phyloP scores from a whole-genome alignment of 495 filamentous ascomycete species.

The Aspergillus leporis region DNA sequence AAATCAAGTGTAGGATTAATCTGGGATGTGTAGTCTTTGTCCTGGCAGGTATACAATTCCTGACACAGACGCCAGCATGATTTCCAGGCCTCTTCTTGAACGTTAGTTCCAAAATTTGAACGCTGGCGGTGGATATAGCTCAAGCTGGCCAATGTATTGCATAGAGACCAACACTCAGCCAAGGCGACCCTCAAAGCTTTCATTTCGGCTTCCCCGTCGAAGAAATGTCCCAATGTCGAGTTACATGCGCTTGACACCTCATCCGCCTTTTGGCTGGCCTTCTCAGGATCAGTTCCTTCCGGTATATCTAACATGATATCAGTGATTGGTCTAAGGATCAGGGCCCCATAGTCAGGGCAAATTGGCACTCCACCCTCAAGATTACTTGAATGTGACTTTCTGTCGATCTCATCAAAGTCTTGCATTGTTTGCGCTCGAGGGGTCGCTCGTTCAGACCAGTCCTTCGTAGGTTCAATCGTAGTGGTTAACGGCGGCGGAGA shows the following conservation, averaged over 20 bases:
- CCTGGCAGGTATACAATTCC: slow-evolving; percentile 76
- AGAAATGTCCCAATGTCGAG: slow-evolving; percentile 27
- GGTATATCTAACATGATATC: slow-evolving; percentile 43
- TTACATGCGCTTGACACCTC: slow-evolving; percentile 35
- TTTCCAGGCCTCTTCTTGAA: slow-evolving; percentile 88
- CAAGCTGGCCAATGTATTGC: slow-evolving; percentile 83
- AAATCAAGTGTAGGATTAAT: slow-evolving; percentile 78
- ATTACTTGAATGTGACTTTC: slow-evolving; percentile 54
- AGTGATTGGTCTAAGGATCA: slow-evolving; percentile 8
- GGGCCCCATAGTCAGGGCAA: background rate
- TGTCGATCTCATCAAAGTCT: slow-evolving; percentile 62
- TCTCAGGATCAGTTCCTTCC: slow-evolving; percentile 38
- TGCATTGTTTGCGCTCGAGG: slow-evolving; percentile 79
- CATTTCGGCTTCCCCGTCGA: slow-evolving; percentile 63
- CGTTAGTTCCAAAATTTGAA: slow-evolving; percentile 63
- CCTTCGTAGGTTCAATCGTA: slow-evolving; percentile 61
- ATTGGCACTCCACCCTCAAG: slow-evolving; percentile 62
- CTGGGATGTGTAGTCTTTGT: slow-evolving; percentile 70
- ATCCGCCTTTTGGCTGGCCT: slow-evolving; percentile 39
- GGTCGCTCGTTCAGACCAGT: slow-evolving; percentile 68
- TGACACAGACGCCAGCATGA: slow-evolving; percentile 91
- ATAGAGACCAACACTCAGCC: slow-evolving; percentile 90
- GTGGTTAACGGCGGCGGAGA: slow-evolving; percentile 71
- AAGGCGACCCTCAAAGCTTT: slow-evolving; percentile 73
- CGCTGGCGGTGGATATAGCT: slow-evolving; percentile 82